These are phyloP conservation scores for Cryptosporidium ryanae DNA, from an alignment of 169 alveolate species.

Conservation along the genomic window DNA sequence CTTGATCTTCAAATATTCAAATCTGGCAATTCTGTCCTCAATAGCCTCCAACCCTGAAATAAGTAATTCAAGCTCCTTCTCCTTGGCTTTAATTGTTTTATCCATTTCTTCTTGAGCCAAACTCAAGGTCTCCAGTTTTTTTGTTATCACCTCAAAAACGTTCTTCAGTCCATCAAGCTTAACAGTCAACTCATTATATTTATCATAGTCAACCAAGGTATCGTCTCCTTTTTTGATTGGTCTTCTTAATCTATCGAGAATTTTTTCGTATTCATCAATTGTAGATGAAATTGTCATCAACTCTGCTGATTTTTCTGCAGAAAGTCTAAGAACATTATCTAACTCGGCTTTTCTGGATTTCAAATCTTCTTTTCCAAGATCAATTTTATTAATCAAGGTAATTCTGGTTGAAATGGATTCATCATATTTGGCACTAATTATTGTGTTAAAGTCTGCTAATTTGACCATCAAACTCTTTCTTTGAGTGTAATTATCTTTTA, in stretches of 20 bases:
- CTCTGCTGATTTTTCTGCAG: slow-evolving; percentile 43
- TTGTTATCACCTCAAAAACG: slow-evolving; percentile 17
- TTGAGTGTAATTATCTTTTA: slow-evolving; percentile 25
- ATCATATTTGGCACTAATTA: slow-evolving; percentile 30
- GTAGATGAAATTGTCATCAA: slow-evolving; percentile 6
- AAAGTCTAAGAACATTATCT: slow-evolving; percentile 7
- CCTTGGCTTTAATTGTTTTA: slow-evolving; percentile 7
- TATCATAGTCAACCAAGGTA: slow-evolving; percentile 24
- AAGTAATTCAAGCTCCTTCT: slow-evolving; percentile 12
- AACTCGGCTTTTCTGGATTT: slow-evolving; percentile 31
- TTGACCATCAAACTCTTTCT: slow-evolving; percentile 4
- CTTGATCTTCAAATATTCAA: slow-evolving; percentile 19
- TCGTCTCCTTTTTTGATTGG: slow-evolving; percentile 10
- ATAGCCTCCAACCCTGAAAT: slow-evolving; percentile 7
- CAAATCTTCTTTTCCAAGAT: background rate
- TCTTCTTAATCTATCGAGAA: slow-evolving; percentile 4
- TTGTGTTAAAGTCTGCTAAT: background rate
- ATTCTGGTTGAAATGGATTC: slow-evolving; percentile 22
- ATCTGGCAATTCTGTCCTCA: slow-evolving; percentile 11
- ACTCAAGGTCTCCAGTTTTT: background rate
- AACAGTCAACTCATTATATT: slow-evolving; percentile 8
- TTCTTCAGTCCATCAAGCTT: slow-evolving; percentile 16
- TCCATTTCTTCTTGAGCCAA: slow-evolving; percentile 10
- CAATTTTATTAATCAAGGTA: slow-evolving; percentile 7
- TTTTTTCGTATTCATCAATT: slow-evolving; percentile 29